Evolutionary conservation across 106 monocot species (phyloP), one percentile per base, ranked within the genome.

Genomic region (Vanilla planifolia): DNA sequence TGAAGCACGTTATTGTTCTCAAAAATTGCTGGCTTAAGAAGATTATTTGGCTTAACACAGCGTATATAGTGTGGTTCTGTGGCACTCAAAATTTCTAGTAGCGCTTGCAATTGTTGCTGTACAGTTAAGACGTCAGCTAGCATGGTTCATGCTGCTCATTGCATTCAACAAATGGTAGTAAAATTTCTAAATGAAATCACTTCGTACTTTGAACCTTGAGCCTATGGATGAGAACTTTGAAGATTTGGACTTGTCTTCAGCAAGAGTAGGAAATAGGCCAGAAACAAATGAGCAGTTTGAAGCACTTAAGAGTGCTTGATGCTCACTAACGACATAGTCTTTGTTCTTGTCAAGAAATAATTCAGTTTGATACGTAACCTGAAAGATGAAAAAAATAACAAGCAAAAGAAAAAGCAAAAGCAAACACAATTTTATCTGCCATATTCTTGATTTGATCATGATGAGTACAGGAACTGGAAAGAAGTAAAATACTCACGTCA

Each of bases 301-400:
- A 65, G 77, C 85, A 74, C 70, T 55, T 64, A 90, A 37, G 33
- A 89, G 63, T 13, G 66, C 80, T 59, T 89, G 80, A 78, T 89
- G 89, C 60, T 89, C 89, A 25, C 73, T 66, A 17, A 89, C 80
- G 51, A 84, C 80, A 78, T 80, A 89, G 71, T 89, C 89, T 69
- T 74, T 82, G 64, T 82, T 82, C 47, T 82, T 83, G 61, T 83
- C 83, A 23, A 83, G 60, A 60, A 83, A 83, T 46, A 83, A 63
- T 46, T 83, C 82, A 50, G 91, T 92, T 46, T 92, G 91, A 73
- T 92, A 92, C 20, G 82, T 86, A 29, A 92, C 91, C 91, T 92
- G 71, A 57, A 78, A 45, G 17, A 65, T 13, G 24, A 60, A 56
- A 58, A 43, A n/a, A 43, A n/a, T n/a, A n/a, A n/a, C n/a, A n/a